Conservation (phyloP, 352 stramenopile genomes). For the Phytophthora tubulina region DNA sequence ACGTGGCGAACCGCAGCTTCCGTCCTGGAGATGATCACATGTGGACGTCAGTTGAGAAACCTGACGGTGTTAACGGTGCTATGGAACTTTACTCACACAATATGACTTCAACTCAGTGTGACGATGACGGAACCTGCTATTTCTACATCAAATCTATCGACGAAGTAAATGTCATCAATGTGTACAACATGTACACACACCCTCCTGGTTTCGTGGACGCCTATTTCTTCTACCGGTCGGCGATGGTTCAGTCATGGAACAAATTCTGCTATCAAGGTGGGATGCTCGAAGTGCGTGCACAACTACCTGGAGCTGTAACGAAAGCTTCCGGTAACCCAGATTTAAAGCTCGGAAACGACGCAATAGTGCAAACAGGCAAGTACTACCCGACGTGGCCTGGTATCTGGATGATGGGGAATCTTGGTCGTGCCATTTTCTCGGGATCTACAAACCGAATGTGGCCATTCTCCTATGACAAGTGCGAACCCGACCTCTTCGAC, state of each 20-base stretch:
- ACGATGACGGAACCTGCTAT: conserved; percentile 53
- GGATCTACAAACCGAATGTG: conserved; percentile 92
- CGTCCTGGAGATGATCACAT: conserved; percentile 90
- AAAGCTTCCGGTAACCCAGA: conserved; percentile 55
- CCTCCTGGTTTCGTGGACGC: conserved; percentile 52
- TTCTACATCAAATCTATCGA: conserved; percentile 54
- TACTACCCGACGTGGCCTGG: conserved; percentile 88
- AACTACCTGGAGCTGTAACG: conserved; percentile 88
- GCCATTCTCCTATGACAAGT: conserved; percentile 94
- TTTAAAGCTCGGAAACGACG: conserved; percentile 32
- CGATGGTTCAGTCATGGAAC: conserved; percentile 94
- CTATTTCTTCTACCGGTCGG: conserved; percentile 63
- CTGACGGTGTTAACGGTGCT: conserved; percentile 91
- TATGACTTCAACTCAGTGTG: conserved; percentile 61
- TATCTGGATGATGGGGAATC: conserved; percentile 95
- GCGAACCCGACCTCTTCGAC: conserved; percentile 60
- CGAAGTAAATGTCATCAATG: conserved; percentile 47
- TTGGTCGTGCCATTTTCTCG: conserved; percentile 93
- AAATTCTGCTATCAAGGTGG: conserved; percentile 96
- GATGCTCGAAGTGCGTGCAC: conserved; percentile 87
- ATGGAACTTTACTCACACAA: conserved; percentile 93
- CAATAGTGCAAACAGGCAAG: conserved; percentile 64
- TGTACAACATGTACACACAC: conserved; percentile 67
- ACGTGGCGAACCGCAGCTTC: conserved; percentile 89
- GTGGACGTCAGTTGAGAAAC: conserved; percentile 95